Evolutionary conservation across 2,329 filamentous ascomycete genomes (phyloP).

Genomic region (Parastagonospora nodorum): DNA sequence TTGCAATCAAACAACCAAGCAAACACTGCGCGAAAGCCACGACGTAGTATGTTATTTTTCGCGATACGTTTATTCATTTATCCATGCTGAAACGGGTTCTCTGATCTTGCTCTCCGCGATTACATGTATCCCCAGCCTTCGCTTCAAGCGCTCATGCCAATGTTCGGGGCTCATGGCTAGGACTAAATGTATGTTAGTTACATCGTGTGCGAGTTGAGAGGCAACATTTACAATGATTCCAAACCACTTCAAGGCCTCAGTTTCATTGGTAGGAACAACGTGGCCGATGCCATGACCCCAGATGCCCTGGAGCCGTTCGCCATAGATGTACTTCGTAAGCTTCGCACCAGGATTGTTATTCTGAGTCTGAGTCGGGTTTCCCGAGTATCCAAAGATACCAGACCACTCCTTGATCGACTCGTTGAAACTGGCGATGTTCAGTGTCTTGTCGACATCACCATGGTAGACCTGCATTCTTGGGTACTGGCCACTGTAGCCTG

Average conservation of each 20-base stretch:
- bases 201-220: too few species aligned
- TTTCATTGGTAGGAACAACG: slow-evolving; percentile 23
- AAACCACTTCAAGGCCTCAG: slow-evolving; percentile 15
- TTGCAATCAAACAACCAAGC: too few species aligned
- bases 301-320: slow-evolving; percentile 34
- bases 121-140: too few species aligned
- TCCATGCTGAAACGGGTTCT: too few species aligned
- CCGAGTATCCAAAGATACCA: slow-evolving; percentile 24
- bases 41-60: too few species aligned
- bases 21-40: too few species aligned
- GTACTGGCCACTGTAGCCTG: slow-evolving; percentile 42
- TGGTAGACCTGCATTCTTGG: slow-evolving; percentile 46
- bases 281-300: slow-evolving; percentile 32
- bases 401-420: slow-evolving; percentile 40
- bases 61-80: too few species aligned
- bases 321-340: slow-evolving; percentile 25
- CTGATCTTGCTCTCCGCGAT: too few species aligned
- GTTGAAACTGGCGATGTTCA: slow-evolving; percentile 29
- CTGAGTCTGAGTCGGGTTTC: neutral
- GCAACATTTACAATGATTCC: neutral
- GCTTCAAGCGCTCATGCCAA: too few species aligned
- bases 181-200: too few species aligned
- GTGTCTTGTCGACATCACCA: slow-evolving; percentile 41
- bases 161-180: too few species aligned
- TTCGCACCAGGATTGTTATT: neutral